Base-by-base conservation (phyloP, 805 yeast genomes). In the Teunomyces lycoperdinae region DNA sequence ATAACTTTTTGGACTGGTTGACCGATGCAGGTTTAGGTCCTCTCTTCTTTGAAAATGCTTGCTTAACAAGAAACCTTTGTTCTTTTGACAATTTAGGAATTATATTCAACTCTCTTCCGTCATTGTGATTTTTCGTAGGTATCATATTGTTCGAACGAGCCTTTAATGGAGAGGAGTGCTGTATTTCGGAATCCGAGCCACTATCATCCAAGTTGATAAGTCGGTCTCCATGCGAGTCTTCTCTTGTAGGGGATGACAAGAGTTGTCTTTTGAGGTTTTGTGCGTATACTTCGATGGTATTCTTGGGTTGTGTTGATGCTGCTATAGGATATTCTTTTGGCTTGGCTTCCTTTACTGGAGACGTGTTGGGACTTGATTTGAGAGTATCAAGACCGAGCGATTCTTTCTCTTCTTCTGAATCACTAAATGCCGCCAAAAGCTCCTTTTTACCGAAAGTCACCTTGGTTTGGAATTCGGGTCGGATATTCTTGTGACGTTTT, bases 281-380 rank as follows among this genome's bases (percentile, higher is more conserved):
- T 17, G 74, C 73, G 50, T 73, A 73, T 13, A 54, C 46, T 34
- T 68, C 70, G 28, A 72, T 61, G 2, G 75, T 76, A 43, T 61
- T 58, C 31, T 57, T 61, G 38, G 48, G 14, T 45, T 49, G 45
- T 36, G 50, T 36, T 43, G 39, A 14, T 43, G 46, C 26, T 9
- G 43, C 29, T 5, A 16, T 10, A 20, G 36, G 29, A 13, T 5
- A 24, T 26, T 52, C 51, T 29, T 52, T 53, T 17, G 49, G 45
- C 29, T 51, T 48, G 27, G 40, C 28, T 29, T 43, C 47, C 30
- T 51, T 53, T 16, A 59, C 32, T 1, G 74, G 73, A 2, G 72
- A 67, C 1, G 74, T 69, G 9, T 55, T 47, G 0, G 74, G 74
- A 41, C 68, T 67, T 17, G 65, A 62, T 17, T 51, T 53, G 27